Percentiles rank a stretch among this genome's conserved stretches.
Conservation (phyloP, 352 stramenopile species). For the Pythium grandisporangium region DNA sequence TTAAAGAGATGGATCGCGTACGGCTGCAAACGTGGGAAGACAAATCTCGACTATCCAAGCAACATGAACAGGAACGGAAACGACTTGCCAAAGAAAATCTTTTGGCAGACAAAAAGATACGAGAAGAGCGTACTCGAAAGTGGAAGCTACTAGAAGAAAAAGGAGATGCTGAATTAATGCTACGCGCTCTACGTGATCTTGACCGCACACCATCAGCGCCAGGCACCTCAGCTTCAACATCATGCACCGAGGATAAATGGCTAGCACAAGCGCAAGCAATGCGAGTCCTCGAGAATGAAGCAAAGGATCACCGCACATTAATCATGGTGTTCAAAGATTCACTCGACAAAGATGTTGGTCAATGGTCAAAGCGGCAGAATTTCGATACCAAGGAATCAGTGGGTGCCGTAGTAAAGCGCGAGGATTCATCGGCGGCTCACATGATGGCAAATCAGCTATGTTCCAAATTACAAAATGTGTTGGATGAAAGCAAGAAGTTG, state of each 20-base stretch:
- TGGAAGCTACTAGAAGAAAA: slow-evolving; percentile 83
- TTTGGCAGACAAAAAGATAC: slow-evolving; percentile 65
- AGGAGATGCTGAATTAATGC: slow-evolving; percentile 71
- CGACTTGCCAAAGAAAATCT: slow-evolving; percentile 72
- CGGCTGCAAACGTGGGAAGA: slow-evolving; percentile 84
- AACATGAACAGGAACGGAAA: slow-evolving; percentile 82
- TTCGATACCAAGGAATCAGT: slow-evolving; percentile 17
- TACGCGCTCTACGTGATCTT: slow-evolving; percentile 63
- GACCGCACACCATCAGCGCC: slow-evolving; percentile 12
- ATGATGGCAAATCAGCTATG: slow-evolving; percentile 76
- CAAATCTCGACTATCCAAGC: slow-evolving; percentile 78
- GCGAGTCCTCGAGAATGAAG: slow-evolving; percentile 48
- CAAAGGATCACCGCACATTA: slow-evolving; percentile 72
- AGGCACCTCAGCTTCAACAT: slow-evolving; percentile 1
- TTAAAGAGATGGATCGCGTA: slow-evolving; percentile 84
- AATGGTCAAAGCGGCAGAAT: slow-evolving; percentile 62
- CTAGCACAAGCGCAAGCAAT: slow-evolving; percentile 47
- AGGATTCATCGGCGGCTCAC: slow-evolving; percentile 59
- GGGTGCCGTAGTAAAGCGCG: slow-evolving; percentile 19
- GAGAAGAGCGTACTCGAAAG: slow-evolving; percentile 74
- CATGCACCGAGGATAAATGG: slow-evolving; percentile 39
- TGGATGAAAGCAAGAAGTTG: slow-evolving; percentile 62
- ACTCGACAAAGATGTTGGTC: slow-evolving; percentile 64
- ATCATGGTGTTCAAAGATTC: slow-evolving; percentile 80
- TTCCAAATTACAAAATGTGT: slow-evolving; percentile 76